These are phyloP conservation scores for Stemphylium beticola DNA, from an alignment of 2,329 filamentous ascomycete species.

Conservation along the genomic window DNA sequence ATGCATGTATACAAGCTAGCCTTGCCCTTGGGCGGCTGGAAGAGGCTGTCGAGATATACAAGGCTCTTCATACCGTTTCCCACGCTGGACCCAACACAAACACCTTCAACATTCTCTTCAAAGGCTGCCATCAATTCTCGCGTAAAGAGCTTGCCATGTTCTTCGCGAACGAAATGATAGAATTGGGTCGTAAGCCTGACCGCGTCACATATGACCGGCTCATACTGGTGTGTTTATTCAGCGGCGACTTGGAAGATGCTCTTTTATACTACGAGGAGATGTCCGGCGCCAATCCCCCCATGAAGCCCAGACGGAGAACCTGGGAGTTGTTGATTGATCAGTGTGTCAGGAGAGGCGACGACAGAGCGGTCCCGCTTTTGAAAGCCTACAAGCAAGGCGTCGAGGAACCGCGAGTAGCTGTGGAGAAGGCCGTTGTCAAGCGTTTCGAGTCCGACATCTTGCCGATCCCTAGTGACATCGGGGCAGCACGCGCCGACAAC, in stretches of 20 bases:
- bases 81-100: slow-evolving; percentile 53
- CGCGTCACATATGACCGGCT: slow-evolving; percentile 67
- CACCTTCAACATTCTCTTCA: slow-evolving; percentile 68
- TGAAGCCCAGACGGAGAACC: slow-evolving; percentile 25
- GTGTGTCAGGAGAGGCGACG: slow-evolving; percentile 19
- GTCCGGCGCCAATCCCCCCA: slow-evolving; percentile 26
- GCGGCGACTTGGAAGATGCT: slow-evolving; percentile 52
- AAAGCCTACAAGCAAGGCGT: slow-evolving; percentile 23
- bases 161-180: slow-evolving; percentile 66
- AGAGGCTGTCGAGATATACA: slow-evolving; percentile 66
- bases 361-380: slow-evolving; percentile 26
- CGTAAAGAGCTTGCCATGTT: slow-evolving; percentile 66
- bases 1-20: slow-evolving; percentile 61
- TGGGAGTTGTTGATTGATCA: slow-evolving; percentile 24
- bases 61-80: slow-evolving; percentile 62
- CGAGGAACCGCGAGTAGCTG: slow-evolving; percentile 14
- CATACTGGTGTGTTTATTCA: slow-evolving; percentile 61
- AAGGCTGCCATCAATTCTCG: slow-evolving; percentile 51
- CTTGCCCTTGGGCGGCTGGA: slow-evolving; percentile 54
- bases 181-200: slow-evolving; percentile 61
- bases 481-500: background rate
- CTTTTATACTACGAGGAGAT: slow-evolving; percentile 60
- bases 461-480: background rate
- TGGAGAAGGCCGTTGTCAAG: slow-evolving; percentile 21
- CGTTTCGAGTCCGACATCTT: slow-evolving; percentile 19